These are phyloP conservation scores for Nepenthes gracilis DNA, from an alignment of 148 eudicot genomes.

Conservation along the genomic window DNA sequence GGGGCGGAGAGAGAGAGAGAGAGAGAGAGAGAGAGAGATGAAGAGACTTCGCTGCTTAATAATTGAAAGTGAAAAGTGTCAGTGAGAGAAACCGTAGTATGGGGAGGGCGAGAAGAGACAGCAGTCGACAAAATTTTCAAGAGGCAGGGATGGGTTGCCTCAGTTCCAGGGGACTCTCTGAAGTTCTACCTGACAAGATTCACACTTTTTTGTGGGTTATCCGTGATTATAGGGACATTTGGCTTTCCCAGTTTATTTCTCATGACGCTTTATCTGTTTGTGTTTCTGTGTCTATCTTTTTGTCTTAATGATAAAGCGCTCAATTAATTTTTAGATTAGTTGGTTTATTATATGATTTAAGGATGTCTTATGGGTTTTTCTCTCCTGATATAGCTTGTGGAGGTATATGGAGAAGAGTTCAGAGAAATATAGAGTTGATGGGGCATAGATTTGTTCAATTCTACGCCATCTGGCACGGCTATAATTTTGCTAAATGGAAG, in stretches of 20 bases:
- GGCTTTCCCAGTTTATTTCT: slow-evolving; percentile 27
- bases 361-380: slow-evolving; percentile 2
- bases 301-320: slow-evolving; percentile 12
- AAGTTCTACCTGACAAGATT: slow-evolving; percentile 9
- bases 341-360: slow-evolving; percentile 4
- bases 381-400: background rate
- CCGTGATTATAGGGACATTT: slow-evolving; percentile 18
- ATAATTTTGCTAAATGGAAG: slow-evolving; percentile 11
- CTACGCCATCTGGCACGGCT: slow-evolving; percentile 1
- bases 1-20: too few relatives aligned
- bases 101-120: background rate
- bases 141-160: slow-evolving; percentile 30
- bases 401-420: slow-evolving; percentile 7
- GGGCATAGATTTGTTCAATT: background rate
- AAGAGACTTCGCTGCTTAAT: too few relatives aligned
- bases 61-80: too few relatives aligned
- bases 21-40: too few relatives aligned
- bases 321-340: background rate
- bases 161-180: slow-evolving; percentile 39
- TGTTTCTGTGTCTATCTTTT: slow-evolving; percentile 6
- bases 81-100: background rate
- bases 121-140: background rate
- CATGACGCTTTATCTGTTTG: slow-evolving; percentile 16
- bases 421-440: slow-evolving; percentile 6
- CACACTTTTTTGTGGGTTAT: slow-evolving; percentile 13